A percentile compares a stretch with the other conserved stretches of the same genome.
Conservation (phyloP, 2,329 filamentous ascomycete genomes). For the Aureobasidium sp. region DNA sequence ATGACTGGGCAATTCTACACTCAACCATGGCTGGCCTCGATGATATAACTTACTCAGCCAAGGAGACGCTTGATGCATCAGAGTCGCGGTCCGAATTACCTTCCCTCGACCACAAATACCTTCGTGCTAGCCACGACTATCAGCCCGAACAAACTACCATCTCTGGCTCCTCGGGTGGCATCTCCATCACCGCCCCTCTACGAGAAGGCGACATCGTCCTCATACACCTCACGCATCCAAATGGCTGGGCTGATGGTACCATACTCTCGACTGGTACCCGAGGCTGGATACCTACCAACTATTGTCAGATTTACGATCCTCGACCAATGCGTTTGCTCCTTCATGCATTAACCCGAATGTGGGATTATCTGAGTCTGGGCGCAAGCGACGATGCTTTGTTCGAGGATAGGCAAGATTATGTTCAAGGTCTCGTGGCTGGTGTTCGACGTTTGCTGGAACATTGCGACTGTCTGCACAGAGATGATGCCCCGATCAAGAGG, state of each 20-base stretch:
- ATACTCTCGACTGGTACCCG: constrained; percentile 75
- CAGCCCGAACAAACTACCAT: constrained; percentile 67
- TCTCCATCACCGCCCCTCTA: constrained; percentile 67
- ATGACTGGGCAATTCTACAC: not conserved
- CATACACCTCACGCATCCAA: constrained; percentile 93
- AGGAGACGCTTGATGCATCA: not conserved
- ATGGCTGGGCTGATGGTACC: constrained; percentile 97
- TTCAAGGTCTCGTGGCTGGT: constrained; percentile 87
- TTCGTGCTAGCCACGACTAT: constrained; percentile 91
- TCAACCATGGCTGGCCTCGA: not conserved
- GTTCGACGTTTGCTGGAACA: constrained; percentile 84
- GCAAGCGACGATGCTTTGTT: constrained; percentile 62
- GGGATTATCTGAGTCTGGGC: constrained; percentile 70
- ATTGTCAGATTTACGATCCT: constrained; percentile 91
- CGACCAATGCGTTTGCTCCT: constrained; percentile 77
- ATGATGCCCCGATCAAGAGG: constrained; percentile 64
- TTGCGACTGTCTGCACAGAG: constrained; percentile 77
- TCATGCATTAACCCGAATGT: constrained; percentile 81
- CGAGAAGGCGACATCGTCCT: constrained; percentile 87
- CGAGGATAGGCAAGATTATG: constrained; percentile 87
- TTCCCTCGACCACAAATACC: constrained; percentile 82
- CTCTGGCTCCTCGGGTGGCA: constrained; percentile 60
- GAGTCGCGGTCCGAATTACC: not conserved
- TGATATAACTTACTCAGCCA: not conserved
- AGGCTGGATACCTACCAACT: constrained; percentile 96